Base-by-base conservation (phyloP, 345 rosid genomes). In the Citrus reticulata region DNA sequence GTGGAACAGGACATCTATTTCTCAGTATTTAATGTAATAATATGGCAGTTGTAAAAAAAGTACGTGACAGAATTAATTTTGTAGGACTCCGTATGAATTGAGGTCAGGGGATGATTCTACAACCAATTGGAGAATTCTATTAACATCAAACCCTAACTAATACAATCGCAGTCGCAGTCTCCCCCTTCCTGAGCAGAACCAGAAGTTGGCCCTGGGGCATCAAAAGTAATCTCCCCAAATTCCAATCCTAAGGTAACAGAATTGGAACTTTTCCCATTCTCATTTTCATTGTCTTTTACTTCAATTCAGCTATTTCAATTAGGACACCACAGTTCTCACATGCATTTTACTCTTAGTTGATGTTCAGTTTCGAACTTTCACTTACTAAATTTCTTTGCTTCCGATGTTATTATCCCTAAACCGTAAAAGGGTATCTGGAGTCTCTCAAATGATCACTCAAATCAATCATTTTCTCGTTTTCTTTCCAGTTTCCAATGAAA, bases 341-440 rank as follows among this genome's bases (percentile, higher is more conserved):
- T 68, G 13, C 32, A 68, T 37, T 9, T 10, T 68, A n/a, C 54
- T 37, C 29, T 9, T 16, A 5, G 2, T 69, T 46, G 54, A 46
- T 25, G 73, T 16, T 70, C 51, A 46, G n/a, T 46, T 17, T 32
- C 7, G n/a, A 64, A 17, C 40, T 64, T 62, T 27, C n/a, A 30
- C n/a, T 69, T 32, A 6, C 25, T 24, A 25, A 69, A 46, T 46
- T 17, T 46, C 37, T 6, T 42, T 78, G 79, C 68, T 77, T 65
- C 80, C 80, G 34, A 90, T 90, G 95, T 25, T 86, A 87, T 54
- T 73, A 8, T 39, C 68, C 65, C 81, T 82, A 81, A 34, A 73
- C 79, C 67, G 63, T 19, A 84, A 63, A 69, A 84, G 69, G 72
- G 78, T 81, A 37, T 68, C 49, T 59, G 79, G 66, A 61, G 77